These are phyloP conservation scores for Pyrus bretschneideri DNA, from an alignment of 306 rosid species.

Conservation along the genomic window DNA sequence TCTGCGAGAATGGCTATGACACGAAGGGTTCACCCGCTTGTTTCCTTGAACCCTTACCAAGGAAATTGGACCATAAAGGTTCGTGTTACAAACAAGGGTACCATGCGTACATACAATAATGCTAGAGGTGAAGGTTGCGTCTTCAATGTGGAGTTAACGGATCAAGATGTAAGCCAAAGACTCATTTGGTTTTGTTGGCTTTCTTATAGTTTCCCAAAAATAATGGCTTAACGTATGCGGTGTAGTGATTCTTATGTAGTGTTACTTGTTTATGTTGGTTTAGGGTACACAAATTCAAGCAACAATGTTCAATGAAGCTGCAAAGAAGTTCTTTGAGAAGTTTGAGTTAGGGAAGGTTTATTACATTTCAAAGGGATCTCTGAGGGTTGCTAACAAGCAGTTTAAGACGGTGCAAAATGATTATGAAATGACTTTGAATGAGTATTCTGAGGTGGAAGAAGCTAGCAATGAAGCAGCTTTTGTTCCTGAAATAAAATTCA, in stretches of 20 bases:
- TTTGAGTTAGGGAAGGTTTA: conserved; percentile 83
- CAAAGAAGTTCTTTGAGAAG: conserved; percentile 68
- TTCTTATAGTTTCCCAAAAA: too few relatives aligned
- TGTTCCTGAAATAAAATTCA: conserved; percentile 70
- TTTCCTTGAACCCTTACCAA: conserved; percentile 85
- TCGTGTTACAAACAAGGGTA: conserved; percentile 84
- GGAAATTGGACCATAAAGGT: conserved; percentile 91
- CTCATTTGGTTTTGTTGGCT: neutral
- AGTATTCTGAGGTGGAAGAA: conserved; percentile 90
- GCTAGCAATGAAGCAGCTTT: conserved; percentile 53
- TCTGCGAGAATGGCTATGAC: conserved; percentile 85
- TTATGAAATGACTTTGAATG: conserved; percentile 88
- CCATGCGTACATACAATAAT: conserved; percentile 71
- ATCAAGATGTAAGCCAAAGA: conserved; percentile 66
- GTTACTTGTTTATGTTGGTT: conserved; percentile 9
- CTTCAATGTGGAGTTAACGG: conserved; percentile 89
- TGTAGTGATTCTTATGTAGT: neutral
- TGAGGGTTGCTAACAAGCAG: conserved; percentile 83
- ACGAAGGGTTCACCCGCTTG: conserved; percentile 81
- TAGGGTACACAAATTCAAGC: conserved; percentile 99
- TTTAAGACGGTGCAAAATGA: conserved; percentile 85
- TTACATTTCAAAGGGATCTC: conserved; percentile 74
- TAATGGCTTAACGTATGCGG: neutral
- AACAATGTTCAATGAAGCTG: conserved; percentile 94
- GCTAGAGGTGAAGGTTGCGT: conserved; percentile 94